phyloP scores from a whole-genome alignment of 768 basidiomycete genomes.

The Termitomyces sp. region DNA sequence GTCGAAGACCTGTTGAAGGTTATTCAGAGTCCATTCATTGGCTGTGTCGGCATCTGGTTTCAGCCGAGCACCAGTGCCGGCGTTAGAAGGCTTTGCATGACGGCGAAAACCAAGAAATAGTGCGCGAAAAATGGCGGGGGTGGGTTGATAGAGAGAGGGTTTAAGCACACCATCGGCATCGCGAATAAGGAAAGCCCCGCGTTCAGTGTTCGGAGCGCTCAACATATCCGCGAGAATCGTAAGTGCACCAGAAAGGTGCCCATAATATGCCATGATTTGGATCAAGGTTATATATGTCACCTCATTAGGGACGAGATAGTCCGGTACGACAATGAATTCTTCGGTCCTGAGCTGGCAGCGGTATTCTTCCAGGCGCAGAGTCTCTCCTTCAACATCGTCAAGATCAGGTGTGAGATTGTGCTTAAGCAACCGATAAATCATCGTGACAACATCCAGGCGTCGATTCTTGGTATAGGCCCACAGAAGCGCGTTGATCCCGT shows the following conservation, averaged over 20 bases:
- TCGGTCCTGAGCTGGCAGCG: constrained; percentile 32
- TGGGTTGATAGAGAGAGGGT: constrained; percentile 33
- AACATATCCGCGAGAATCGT: constrained; percentile 66
- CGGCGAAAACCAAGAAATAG: constrained; percentile 73
- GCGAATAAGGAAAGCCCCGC: constrained; percentile 21
- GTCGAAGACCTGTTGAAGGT: constrained; percentile 52
- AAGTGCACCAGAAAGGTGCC: constrained; percentile 53
- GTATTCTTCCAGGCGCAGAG: constrained; percentile 20
- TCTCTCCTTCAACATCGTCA: constrained; percentile 25
- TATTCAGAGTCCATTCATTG: constrained; percentile 47
- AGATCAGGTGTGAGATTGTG: constrained; percentile 39
- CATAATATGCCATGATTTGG: constrained; percentile 66
- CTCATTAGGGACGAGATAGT: constrained; percentile 47
- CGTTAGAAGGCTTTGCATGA: constrained; percentile 35
- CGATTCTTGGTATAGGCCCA: constrained; percentile 58
- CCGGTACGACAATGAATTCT: constrained; percentile 39
- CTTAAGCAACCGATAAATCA: constrained; percentile 62
- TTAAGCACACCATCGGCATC: constrained; percentile 21
- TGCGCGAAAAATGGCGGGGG: constrained; percentile 54
- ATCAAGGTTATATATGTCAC: constrained; percentile 66
- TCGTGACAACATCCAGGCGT: constrained; percentile 47
- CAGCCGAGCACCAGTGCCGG: not conserved
- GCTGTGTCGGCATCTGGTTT: constrained; percentile 1
- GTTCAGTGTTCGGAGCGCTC: constrained; percentile 33
- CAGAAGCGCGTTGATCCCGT: constrained; percentile 64